Base-by-base conservation (phyloP, 1,284 basidiomycete genomes). In the Heliocybe sulcata region DNA sequence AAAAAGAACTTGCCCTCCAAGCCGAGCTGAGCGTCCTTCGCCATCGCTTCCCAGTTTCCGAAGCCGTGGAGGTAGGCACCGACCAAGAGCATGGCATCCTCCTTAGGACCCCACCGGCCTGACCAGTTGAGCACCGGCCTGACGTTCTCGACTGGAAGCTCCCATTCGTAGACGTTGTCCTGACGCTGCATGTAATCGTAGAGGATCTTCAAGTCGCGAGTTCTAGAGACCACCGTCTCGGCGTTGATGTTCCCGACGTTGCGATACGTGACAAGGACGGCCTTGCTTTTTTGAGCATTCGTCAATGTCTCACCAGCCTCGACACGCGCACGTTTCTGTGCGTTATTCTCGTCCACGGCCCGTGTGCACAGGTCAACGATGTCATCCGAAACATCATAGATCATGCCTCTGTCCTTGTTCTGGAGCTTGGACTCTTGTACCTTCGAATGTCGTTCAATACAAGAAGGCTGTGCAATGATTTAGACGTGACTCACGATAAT, bases 61-160 rank as follows among this genome's bases (percentile, higher is more conserved):
- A 99, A 97, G 23, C 97, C 97, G 64, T 99, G 90, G 51, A 89
- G 69, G 79, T 83, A 98, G 19, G 97, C 92, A 27, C 97, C 97
- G 52, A 98, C 86, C 23, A 99, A 80, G 12, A 99, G 79, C 82
- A 93, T 92, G 1, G 94, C 87, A 69, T 99, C 97, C 60, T 99
- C 94, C 58, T 85, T 83, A 29, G 87, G 82, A n/a, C 83, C 86
- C 97, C 97, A 99, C 38, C 92, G 87, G 56, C 93, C 93, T 47
- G 91, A 92, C 95, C 96, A 99, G 65, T 95, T 95, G 58, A 94
- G 82, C 2, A 94, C 97, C 27, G 93, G 90, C 57, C 96, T 88
- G 60, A 98, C 89, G 67, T 90, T 92, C 55, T 98, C 94, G 57
- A 93, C 84, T 1, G 97, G 96, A 52, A 98, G 85, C 19, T 75